A percentile compares a stretch with the other conserved stretches of the same genome.
phyloP scores from a whole-genome alignment of 257 asterid genomes.

The Pogostemon cablin region DNA sequence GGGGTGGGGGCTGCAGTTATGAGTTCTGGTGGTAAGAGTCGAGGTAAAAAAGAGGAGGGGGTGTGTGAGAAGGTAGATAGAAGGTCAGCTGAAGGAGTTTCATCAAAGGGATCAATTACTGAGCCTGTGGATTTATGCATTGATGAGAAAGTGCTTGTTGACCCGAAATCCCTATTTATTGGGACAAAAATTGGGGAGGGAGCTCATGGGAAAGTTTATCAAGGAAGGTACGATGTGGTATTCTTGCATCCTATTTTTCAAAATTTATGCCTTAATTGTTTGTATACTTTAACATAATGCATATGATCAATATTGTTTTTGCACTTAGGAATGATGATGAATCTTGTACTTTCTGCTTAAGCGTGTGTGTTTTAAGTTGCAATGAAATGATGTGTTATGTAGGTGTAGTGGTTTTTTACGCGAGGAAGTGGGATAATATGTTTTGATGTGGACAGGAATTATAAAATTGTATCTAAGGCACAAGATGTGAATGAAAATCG shows the following conservation, averaged over 20 bases:
- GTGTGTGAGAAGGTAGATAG: slow-evolving; percentile 40
- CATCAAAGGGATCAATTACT: slow-evolving; percentile 56
- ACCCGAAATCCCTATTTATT: slow-evolving; percentile 79
- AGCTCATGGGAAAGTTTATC: slow-evolving; percentile 97
- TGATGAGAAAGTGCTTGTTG: slow-evolving; percentile 81
- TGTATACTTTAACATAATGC: slow-evolving; percentile 18
- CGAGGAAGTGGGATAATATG: slow-evolving; percentile 16
- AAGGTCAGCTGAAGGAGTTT: slow-evolving; percentile 55
- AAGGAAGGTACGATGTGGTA: slow-evolving; percentile 73
- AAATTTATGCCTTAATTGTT: slow-evolving; percentile 15
- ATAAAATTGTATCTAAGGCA: not conserved
- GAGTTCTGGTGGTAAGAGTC: slow-evolving; percentile 76
- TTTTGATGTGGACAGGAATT: slow-evolving; percentile 6
- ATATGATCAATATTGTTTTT: not conserved
- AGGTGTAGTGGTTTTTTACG: slow-evolving; percentile 1
- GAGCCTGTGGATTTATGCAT: slow-evolving; percentile 48
- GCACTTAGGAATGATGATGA: slow-evolving; percentile 22
- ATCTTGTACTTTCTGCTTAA: slow-evolving; percentile 13
- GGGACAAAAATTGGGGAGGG: slow-evolving; percentile 95
- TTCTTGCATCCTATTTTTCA: slow-evolving; percentile 18
- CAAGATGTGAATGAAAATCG: not conserved
- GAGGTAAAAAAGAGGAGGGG: slow-evolving; percentile 52
- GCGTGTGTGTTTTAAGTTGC: slow-evolving; percentile 8
- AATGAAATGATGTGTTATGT: slow-evolving; percentile 19
- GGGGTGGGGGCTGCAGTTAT: slow-evolving; percentile 43